These are phyloP conservation scores for Spizellomyces sp. DNA, from an alignment of 192 early-diverging fungal species.

Conservation along the genomic window DNA sequence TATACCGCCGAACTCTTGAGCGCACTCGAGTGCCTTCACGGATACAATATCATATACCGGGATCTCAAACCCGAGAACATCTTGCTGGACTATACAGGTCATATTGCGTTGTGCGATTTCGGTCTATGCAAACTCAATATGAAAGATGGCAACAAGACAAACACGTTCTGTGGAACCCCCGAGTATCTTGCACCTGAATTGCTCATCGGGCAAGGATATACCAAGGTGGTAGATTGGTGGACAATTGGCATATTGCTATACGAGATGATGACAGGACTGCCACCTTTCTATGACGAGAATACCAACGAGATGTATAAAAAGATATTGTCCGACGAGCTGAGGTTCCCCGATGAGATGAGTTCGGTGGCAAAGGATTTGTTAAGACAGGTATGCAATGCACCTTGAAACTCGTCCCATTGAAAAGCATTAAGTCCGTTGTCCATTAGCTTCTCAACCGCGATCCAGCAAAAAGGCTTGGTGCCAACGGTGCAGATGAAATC, in stretches of 20 bases:
- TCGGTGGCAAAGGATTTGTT: conserved; percentile 43
- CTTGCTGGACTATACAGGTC: conserved; percentile 88
- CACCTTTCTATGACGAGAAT: conserved; percentile 95
- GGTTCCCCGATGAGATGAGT: conserved; percentile 59
- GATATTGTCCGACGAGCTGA: conserved; percentile 76
- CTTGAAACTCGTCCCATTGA: not conserved
- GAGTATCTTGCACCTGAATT: conserved; percentile 91
- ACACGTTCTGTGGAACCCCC: conserved; percentile 92
- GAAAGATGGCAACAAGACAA: conserved; percentile 85
- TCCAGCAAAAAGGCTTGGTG: conserved; percentile 77
- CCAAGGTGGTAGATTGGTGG: conserved; percentile 98
- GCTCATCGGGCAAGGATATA: conserved; percentile 79
- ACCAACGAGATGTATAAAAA: conserved; percentile 94
- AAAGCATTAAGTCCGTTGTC: not conserved
- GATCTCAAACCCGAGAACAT: conserved; percentile 97
- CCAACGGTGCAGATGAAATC: conserved; percentile 81
- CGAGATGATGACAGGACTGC: conserved; percentile 52
- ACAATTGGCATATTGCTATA: conserved; percentile 91
- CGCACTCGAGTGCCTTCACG: conserved; percentile 91
- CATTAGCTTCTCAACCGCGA: conserved; percentile 74
- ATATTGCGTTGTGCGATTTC: conserved; percentile 92
- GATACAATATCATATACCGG: conserved; percentile 85
- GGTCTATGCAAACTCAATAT: conserved; percentile 94
- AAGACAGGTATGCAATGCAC: conserved; percentile 35
- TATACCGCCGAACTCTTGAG: conserved; percentile 91